Evolutionary conservation across 192 early-diverging fungal genomes (phyloP), one percentile per base, ranked within the genome.

Genomic region (Entomortierella beljakovae): DNA sequence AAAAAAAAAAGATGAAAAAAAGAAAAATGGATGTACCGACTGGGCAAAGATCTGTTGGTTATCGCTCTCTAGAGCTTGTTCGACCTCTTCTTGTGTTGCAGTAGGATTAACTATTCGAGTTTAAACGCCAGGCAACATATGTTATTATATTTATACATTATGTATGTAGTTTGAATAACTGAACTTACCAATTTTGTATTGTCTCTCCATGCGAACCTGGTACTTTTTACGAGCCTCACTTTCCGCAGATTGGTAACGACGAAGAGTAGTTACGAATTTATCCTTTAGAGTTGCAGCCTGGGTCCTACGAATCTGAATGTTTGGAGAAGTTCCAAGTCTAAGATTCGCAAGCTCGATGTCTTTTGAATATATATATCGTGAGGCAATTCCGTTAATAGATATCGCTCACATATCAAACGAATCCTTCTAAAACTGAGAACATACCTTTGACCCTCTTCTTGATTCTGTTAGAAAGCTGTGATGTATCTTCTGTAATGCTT

Each of bases 151-250:
- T n/a, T n/a, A n/a, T n/a, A n/a, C n/a, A n/a, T n/a, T n/a, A n/a
- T n/a, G n/a, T n/a, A n/a, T n/a, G n/a, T n/a, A n/a, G n/a, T n/a
- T n/a, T n/a, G n/a, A n/a, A n/a, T n/a, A n/a, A n/a, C n/a, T n/a
- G 42, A 22, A 51, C 80, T 66, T 75, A 94, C 93, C 94, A 84
- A 96, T 93, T 56, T 90, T 85, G 80, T 90, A 91, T 64, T 96
- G 94, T 69, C 93, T 80, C 73, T 95, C 92, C 86, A 96, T 84
- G 52, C 94, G 80, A 52, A 91, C 88, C 64, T 94, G 89, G 76
- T 94, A 95, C 82, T 95, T 95, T 59, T 90, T 88, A 57, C 95
- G 90, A 66, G 93, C 94, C 48, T 89, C 91, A 64, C 87, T 85
- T 74, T 96, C 93, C 8, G 93, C 88, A 10, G 85, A 81, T 72